Evolutionary conservation across 306 rosid species (phyloP), one percentile per base, ranked within the genome.

Genomic region (Rosa rugosa): DNA sequence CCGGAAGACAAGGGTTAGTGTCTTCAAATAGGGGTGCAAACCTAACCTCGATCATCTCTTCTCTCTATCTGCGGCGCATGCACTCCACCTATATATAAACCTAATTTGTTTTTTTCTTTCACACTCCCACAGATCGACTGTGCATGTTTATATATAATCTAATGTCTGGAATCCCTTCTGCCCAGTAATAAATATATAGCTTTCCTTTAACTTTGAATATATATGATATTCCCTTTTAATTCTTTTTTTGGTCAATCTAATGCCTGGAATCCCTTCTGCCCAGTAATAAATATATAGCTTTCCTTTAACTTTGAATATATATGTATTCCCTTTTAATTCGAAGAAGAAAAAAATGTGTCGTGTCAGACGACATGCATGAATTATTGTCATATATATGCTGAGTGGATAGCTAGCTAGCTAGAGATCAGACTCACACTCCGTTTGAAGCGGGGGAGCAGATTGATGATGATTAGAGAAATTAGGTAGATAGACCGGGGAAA

Each of bases 1-100:
- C 97, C 95, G 84, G 78, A 84, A 87, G 95, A 91, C 93, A 85
- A 85, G 98, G 97, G 89, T 84, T 85, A 72, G 75, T 93, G 97
- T 93, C 93, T 82, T 83, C 87, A 11, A 69, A 31, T n/a, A 85
- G 79, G 97, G 95, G 87, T 78, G 88, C 98, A 91, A 86, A 59
- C 75, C 88, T 63, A 83, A 79, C 80, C 86, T 79, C 80, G 64
- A 71, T 64, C 82, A 36, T 66, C 27, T 18, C 46, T 38, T 72
- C 42, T 71, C 68, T 20, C 46, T 34, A 64, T 64, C 69, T 64
- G 8, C 53, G 3, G 46, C 47, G 47, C 49, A 66, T 66, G 71
- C 71, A 66, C 71, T 49, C 71, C 71, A 66, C 11, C 71, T 36
- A 38, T 66, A 38, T 64, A 38, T 66, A 8, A 18, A 9, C 25